phyloP scores from a whole-genome alignment of 2,329 filamentous ascomycete species.

The Xylariaceae sp. region DNA sequence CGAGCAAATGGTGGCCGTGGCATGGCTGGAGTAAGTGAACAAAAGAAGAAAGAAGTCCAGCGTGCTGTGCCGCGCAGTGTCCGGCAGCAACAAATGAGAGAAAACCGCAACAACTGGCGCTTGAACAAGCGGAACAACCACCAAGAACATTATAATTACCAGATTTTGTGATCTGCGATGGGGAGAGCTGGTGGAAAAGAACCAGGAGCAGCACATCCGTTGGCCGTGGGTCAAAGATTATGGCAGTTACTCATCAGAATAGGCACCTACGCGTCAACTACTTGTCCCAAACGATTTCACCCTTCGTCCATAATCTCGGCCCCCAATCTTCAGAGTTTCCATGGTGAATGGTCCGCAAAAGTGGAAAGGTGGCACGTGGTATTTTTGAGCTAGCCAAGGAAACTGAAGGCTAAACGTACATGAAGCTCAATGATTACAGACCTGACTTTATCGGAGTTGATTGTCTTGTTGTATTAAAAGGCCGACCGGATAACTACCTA shows the following conservation, averaged over 20 bases:
- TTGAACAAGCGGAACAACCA: conserved; percentile 71
- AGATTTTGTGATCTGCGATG: conserved; percentile 27
- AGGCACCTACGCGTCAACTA: neutral
- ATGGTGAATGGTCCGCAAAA: neutral
- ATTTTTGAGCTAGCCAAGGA: neutral
- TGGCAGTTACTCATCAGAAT: conserved; percentile 1
- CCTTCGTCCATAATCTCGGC: neutral
- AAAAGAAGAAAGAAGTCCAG: conserved; percentile 65
- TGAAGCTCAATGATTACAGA: neutral
- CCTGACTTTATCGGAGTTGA: neutral
- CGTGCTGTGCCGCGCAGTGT: conserved; percentile 65
- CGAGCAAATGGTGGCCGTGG: conserved; percentile 70
- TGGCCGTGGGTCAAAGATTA: neutral
- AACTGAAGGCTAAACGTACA: neutral
- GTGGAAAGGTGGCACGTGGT: neutral
- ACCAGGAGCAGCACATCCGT: neutral
- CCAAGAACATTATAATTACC: conserved; percentile 61
- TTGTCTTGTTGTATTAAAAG: neutral
- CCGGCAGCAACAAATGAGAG: conserved; percentile 58
- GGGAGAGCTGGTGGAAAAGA: neutral
- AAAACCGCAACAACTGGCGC: conserved; percentile 62
- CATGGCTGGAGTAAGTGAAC: conserved; percentile 72
- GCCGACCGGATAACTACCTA: neutral
- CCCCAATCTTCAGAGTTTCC: neutral
- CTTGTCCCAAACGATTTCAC: neutral